Evolutionary conservation across 2,329 filamentous ascomycete species (phyloP), one percentile per base, ranked within the genome.

Genomic region (Apiospora sp.): DNA sequence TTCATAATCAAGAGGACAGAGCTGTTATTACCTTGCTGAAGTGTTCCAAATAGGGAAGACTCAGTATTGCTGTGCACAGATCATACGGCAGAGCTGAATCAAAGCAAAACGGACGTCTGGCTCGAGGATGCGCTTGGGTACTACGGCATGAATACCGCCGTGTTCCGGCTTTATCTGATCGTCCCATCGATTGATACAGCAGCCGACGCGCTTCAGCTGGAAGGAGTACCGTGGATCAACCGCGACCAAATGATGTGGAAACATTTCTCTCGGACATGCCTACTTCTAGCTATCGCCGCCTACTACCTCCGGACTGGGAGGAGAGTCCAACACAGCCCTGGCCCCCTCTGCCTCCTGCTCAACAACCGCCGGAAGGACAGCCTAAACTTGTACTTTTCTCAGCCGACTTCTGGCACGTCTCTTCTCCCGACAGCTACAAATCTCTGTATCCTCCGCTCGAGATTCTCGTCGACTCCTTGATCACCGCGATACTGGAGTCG

Each of bases 331-430:
- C 49, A 30, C 22, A 44, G 37, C 37, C 67, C 37, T 69, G 67
- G 67, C 67, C 67, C 37, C 67, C 67, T 27, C 43, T 69, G 67
- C 67, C 67, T 69, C 43, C 67, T 49, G 44, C 12, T 49, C 41
- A 69, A 69, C 22, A 69, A 49, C 43, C 13, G 67, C 37, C 44
- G 8, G 67, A 69, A 48, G 30, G 43, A 69, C 67, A 69, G 67
- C 67, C 67, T 34, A 41, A 69, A 30, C 41, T 69, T 22, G 67
- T 69, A 16, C 43, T 69, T 69, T 24, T 49, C 30, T 69, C 67
- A 49, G 67, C 67, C 22, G 67, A 69, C 41, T 69, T 69, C 43
- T 69, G 67, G 67, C 22, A 49, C 67, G 67, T 69, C 67, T 69
- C 67, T 69, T 69, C 67, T 69, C 67, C 30, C 67, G 16, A 69